phyloP scores from a whole-genome alignment of 805 yeast species.

The Candida krabiensis region DNA sequence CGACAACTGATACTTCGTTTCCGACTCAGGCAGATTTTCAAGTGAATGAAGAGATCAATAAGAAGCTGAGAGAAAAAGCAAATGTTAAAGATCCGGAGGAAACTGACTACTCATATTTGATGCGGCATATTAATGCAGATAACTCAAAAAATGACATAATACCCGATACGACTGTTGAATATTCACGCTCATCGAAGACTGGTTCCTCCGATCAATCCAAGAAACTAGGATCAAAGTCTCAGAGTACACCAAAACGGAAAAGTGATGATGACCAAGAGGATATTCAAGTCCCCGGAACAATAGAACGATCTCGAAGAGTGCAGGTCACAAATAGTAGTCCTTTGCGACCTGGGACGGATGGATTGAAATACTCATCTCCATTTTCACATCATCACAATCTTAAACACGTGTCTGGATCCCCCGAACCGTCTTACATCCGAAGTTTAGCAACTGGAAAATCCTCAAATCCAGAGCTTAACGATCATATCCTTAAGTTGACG shows the following conservation, averaged over 20 bases:
- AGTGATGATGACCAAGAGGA: slow-evolving; percentile 4
- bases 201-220: too few relatives aligned
- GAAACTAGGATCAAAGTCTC: too few relatives aligned
- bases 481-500: too few relatives aligned
- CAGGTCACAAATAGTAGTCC: slow-evolving; percentile 15
- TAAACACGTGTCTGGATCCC: too few relatives aligned
- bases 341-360: slow-evolving; percentile 2
- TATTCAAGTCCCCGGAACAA: slow-evolving; percentile 27
- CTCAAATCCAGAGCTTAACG: slow-evolving; percentile 17
- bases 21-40: slow-evolving; percentile 24
- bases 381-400: too few relatives aligned
- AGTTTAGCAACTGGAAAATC: too few relatives aligned
- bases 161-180: too few relatives aligned
- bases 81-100: slow-evolving; percentile 5
- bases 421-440: too few relatives aligned
- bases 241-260: slow-evolving; percentile 4
- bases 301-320: slow-evolving; percentile 12
- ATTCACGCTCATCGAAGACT: too few relatives aligned
- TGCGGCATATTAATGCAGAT: slow-evolving; percentile 2
- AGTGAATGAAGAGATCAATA: slow-evolving; percentile 21
- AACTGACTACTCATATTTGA: slow-evolving; percentile 11
- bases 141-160: too few relatives aligned
- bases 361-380: too few relatives aligned
- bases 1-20: slow-evolving; percentile 12
- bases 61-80: slow-evolving; percentile 12